Conservation (phyloP, 1,284 basidiomycete genomes). For the Takashimella tepidaria region DNA sequence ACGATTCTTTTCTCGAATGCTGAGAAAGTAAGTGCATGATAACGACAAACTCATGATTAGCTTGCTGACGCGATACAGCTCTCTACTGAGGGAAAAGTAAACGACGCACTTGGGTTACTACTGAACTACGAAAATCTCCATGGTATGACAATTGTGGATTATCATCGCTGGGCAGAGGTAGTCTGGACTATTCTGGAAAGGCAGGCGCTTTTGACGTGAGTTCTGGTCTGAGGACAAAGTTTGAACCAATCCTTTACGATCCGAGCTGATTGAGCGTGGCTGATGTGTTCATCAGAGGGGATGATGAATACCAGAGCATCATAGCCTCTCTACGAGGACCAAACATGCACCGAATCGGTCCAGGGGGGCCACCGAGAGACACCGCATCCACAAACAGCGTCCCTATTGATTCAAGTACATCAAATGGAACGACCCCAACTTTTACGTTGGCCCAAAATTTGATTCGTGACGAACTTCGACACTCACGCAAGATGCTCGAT, state of each 20-base stretch:
- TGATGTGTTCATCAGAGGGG: slow-evolving; percentile 12
- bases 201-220: slow-evolving; percentile 23
- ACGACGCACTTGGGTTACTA: slow-evolving; percentile 30
- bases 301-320: slow-evolving; percentile 14
- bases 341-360: slow-evolving; percentile 12
- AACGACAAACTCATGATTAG: slow-evolving; percentile 7
- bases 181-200: slow-evolving; percentile 35
- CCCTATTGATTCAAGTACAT: not conserved
- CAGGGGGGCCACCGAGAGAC: slow-evolving; percentile 21
- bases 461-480: slow-evolving; percentile 15
- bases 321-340: slow-evolving; percentile 19
- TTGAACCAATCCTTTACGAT: no score
- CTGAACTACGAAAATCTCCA: slow-evolving; percentile 19
- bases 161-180: slow-evolving; percentile 32
- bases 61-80: slow-evolving; percentile 16
- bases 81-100: slow-evolving; percentile 19
- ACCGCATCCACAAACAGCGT: slow-evolving; percentile 11
- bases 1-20: slow-evolving; percentile 25
- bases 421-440: slow-evolving; percentile 6
- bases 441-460: slow-evolving; percentile 20
- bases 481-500: slow-evolving; percentile 22
- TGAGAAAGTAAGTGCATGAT: slow-evolving; percentile 22
- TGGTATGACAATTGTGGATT: slow-evolving; percentile 25
- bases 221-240: not conserved
- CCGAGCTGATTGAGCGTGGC: no score